Conservation (phyloP, 805 yeast species). For the Sugiyamaella americana region DNA sequence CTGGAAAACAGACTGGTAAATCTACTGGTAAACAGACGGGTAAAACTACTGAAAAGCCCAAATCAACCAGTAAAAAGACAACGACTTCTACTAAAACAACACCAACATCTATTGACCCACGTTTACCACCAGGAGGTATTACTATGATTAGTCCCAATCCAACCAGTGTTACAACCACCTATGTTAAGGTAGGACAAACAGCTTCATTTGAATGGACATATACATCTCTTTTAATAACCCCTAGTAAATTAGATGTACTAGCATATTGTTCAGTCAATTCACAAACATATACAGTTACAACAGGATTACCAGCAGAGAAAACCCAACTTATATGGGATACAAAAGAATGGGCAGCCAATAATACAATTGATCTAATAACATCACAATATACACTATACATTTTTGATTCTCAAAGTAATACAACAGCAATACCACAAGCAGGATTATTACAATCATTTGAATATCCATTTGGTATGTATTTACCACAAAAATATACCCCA, state of each 20-base stretch:
- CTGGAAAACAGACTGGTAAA: neutral
- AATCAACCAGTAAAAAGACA: constrained; percentile 7
- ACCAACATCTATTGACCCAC: constrained; percentile 30
- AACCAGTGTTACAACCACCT: constrained; percentile 28
- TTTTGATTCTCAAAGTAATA: constrained; percentile 30
- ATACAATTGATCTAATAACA: constrained; percentile 26
- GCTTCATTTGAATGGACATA: constrained; percentile 39
- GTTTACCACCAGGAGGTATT: constrained; percentile 34
- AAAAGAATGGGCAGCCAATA: constrained; percentile 24
- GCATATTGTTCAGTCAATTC: constrained; percentile 33
- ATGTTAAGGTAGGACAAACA: constrained; percentile 33
- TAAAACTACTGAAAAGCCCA: constrained; percentile 4
- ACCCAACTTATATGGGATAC: constrained; percentile 35
- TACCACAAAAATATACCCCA: constrained; percentile 33
- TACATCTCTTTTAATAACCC: constrained; percentile 33
- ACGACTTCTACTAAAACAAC: constrained; percentile 17
- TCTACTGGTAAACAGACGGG: neutral
- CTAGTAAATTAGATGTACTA: constrained; percentile 34
- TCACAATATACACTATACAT: constrained; percentile 35
- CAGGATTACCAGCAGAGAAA: constrained; percentile 27
- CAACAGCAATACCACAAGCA: constrained; percentile 29
- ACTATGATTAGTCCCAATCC: constrained; percentile 31
- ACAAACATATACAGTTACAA: constrained; percentile 35
- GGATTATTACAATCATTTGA: constrained; percentile 31
- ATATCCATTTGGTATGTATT: constrained; percentile 34